Conservation (phyloP, 169 alveolate genomes). For the Plasmodium sp. region DNA sequence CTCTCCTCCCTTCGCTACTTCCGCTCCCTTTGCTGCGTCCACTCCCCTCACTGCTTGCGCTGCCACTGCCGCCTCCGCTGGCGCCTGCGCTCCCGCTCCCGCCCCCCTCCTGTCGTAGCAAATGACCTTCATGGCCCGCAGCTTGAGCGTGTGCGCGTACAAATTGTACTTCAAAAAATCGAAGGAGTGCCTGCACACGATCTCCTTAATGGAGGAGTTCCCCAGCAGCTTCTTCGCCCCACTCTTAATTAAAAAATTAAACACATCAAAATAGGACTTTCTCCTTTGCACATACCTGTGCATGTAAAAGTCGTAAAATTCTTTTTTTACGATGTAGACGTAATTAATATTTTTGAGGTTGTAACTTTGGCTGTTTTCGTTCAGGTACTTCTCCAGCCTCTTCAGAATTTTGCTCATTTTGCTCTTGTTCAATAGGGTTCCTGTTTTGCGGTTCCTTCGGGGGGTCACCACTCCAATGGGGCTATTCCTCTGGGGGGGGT, state of each 20-base stretch:
- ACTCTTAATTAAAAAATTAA: slow-evolving; percentile 49
- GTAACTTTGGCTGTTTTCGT: slow-evolving; percentile 7
- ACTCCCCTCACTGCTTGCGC: neutral
- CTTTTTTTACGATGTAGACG: slow-evolving; percentile 47
- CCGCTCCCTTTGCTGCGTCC: neutral
- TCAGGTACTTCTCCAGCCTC: slow-evolving; percentile 27
- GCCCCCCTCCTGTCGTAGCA: neutral
- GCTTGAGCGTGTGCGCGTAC: slow-evolving; percentile 33
- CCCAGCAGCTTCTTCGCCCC: slow-evolving; percentile 31
- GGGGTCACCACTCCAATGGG: neutral
- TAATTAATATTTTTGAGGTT: slow-evolving; percentile 30
- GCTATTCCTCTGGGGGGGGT: neutral
- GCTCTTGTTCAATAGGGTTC: neutral
- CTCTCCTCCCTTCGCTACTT: neutral
- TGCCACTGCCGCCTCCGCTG: neutral
- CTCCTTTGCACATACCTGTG: slow-evolving; percentile 1
- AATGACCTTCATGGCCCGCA: slow-evolving; percentile 32
- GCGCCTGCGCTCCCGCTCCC: neutral
- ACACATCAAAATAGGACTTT: slow-evolving; percentile 30
- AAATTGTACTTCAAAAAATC: slow-evolving; percentile 51
- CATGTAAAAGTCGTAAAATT: slow-evolving; percentile 38
- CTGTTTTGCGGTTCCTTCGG: neutral
- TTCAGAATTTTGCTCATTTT: slow-evolving; percentile 25
- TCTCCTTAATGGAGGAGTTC: slow-evolving; percentile 53
- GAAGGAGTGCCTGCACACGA: slow-evolving; percentile 42